Base-by-base conservation (phyloP, 2,329 filamentous ascomycete genomes). In the Orbilia quercus region DNA sequence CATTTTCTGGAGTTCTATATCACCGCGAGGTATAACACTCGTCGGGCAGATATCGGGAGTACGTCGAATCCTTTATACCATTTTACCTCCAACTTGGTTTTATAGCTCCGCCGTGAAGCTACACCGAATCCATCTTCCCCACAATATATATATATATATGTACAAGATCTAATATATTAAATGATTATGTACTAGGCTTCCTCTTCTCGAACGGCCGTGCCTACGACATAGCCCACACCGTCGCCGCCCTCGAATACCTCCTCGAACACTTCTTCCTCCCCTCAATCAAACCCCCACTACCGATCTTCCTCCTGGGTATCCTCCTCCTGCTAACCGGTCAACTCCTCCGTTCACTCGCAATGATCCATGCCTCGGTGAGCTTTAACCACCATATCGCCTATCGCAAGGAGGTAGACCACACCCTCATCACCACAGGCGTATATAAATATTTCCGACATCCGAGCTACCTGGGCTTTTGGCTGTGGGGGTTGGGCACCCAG, bases 1-100 rank as follows among this genome's bases (percentile, higher is more conserved):
- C 95, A 99, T 84, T 98, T 96, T 82, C 88, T 98, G 80, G 95
- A 99, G 82, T 99, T 93, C 84, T 96, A 89, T 85, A 91, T 89
- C 31, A 97, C 94, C 0, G 93, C 94, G 7, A 84, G 85, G 63
- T 91, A 90, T 82, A 98, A 98, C 81, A 91, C 91, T 0, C 84
- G 85, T 14, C 84, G 88, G 57, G 91, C 91, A 18, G 86, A 85
- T 22, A 84, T 93, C 18, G 86, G 86, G 59, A 90, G 75, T 72
- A 67, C 9, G 54, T 34, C 6, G 12, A 34, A 23, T 20, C 20
- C 3, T 36, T 18, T 53, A 14, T 14, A 5, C 7, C 16, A 53
- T 1, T n/a, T n/a, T n/a, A n/a, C n/a, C n/a, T n/a, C n/a, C n/a
- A n/a, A n/a, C n/a, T n/a, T n/a, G n/a, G n/a, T n/a, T n/a, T n/a